phyloP scores from a whole-genome alignment of 2,329 filamentous ascomycete genomes.

The Ophiostoma ips region DNA sequence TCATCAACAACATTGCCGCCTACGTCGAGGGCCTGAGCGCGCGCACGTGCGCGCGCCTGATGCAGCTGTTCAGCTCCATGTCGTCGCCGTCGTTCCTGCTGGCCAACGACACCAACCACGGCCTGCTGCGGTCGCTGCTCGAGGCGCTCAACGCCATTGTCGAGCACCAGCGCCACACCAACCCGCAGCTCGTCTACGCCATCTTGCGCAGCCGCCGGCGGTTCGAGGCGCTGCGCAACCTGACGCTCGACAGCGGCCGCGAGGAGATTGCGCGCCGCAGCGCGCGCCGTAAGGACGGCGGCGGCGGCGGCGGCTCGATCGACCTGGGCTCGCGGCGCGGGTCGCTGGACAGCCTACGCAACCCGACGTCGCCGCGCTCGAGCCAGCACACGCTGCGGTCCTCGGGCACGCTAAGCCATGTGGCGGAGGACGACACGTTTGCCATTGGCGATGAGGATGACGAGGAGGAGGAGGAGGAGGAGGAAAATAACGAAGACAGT shows the following conservation, averaged over 20 bases:
- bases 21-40: slow-evolving; percentile 66
- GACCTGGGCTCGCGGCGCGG: slow-evolving; percentile 39
- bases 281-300: slow-evolving; percentile 52
- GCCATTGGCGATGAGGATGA: slow-evolving; percentile 81
- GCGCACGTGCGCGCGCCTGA: slow-evolving; percentile 62
- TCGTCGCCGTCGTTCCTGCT: slow-evolving; percentile 84
- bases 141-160: slow-evolving; percentile 83
- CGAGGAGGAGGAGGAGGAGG: slow-evolving; percentile 76
- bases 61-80: slow-evolving; percentile 85
- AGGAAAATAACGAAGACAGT: slow-evolving; percentile 88
- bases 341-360: slow-evolving; percentile 55
- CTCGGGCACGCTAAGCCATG: slow-evolving; percentile 50
- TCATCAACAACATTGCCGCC: slow-evolving; percentile 86
- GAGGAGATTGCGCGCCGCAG: slow-evolving; percentile 77
- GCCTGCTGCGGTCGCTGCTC: slow-evolving; percentile 64
- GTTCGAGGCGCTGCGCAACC: slow-evolving; percentile 72
- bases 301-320: slow-evolving; percentile 22
- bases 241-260: slow-evolving; percentile 83
- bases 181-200: slow-evolving; percentile 66
- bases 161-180: slow-evolving; percentile 76
- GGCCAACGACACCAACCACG: slow-evolving; percentile 83
- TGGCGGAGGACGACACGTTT: slow-evolving; percentile 69
- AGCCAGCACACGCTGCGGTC: slow-evolving; percentile 15
- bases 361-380: slow-evolving; percentile 38
- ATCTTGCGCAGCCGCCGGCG: slow-evolving; percentile 67